Base-by-base conservation (phyloP, 306 rosid genomes). In the Pterocarpus macrocarpus region DNA sequence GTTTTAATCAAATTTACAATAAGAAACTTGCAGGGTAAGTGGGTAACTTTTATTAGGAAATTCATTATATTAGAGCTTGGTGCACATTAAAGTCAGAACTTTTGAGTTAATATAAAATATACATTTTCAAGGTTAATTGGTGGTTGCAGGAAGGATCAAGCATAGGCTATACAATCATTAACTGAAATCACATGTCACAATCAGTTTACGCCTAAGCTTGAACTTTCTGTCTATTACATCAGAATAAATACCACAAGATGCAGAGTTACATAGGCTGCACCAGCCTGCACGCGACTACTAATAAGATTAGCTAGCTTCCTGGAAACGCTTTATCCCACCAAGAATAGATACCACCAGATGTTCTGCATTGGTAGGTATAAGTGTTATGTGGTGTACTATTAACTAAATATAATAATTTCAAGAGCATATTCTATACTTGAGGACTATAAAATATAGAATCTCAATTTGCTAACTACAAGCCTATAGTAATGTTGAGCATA, bases 361-460 rank as follows among this genome's bases (percentile, higher is more conserved):
- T 77, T 36, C 55, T 65, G 13, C 49, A 52, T 64, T 63, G 58
- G 39, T 28, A 41, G 45, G 12, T 17, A 53, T 62, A 75, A 67
- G 32, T 45, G 77, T 47, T 59, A 70, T 70, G 32, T 35, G 64
- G 17, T 59, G 22, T 36, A 43, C 41, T 79, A 79, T 53, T 55
- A 77, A 50, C 44, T 74, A 73, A 78, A 69, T 79, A 12, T 69
- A 79, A 69, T 53, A 72, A 78, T 71, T 72, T 72, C 38, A 52
- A 6, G 35, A n/a, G 28, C 49, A 43, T 69, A 28, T 64, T 58
- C 64, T 56, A 28, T 67, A 33, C 67, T 73, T 52, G 22, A 85
- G 78, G 85, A 75, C 78, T 79, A 81, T 71, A 79, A 68, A 68
- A 81, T 34, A 74, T 71, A 58, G 73, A 76, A 59, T 73, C 76